phyloP scores from a whole-genome alignment of 1,284 basidiomycete genomes.

The Trametes sp. region DNA sequence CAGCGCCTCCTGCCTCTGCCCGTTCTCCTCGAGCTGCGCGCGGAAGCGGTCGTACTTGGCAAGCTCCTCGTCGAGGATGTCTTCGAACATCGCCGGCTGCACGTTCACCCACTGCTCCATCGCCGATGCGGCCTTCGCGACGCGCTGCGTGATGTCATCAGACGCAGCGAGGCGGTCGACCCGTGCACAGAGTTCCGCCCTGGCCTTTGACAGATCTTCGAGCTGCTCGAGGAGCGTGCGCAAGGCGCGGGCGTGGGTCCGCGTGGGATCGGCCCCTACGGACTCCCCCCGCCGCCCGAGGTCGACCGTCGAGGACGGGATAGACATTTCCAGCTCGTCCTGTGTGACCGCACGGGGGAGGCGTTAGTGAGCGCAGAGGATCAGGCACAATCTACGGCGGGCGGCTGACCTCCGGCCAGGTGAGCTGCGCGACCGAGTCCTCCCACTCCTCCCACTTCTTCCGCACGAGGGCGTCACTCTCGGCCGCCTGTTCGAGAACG shows the following conservation, averaged over 20 bases:
- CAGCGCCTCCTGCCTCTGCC: slow-evolving; percentile 68
- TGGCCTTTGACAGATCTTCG: slow-evolving; percentile 72
- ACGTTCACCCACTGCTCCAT: slow-evolving; percentile 76
- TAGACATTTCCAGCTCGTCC: slow-evolving; percentile 71
- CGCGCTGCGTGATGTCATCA: slow-evolving; percentile 81
- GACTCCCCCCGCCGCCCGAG: slow-evolving; percentile 43
- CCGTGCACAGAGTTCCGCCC: slow-evolving; percentile 70
- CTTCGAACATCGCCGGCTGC: slow-evolving; percentile 86
- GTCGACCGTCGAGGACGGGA: slow-evolving; percentile 69
- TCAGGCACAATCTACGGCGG: background rate
- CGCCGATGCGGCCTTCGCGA: slow-evolving; percentile 71
- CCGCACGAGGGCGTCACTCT: slow-evolving; percentile 79
- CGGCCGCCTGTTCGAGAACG: slow-evolving; percentile 77
- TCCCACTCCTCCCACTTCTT: slow-evolving; percentile 91
- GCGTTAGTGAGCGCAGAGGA: background rate
- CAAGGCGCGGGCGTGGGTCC: slow-evolving; percentile 74
- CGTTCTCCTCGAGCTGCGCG: slow-evolving; percentile 67
- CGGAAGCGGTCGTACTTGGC: slow-evolving; percentile 84
- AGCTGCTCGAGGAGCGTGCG: slow-evolving; percentile 84
- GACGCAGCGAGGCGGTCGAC: slow-evolving; percentile 68
- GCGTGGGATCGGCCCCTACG: slow-evolving; percentile 47
- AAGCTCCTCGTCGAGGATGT: slow-evolving; percentile 80
- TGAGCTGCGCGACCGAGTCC: slow-evolving; percentile 73
- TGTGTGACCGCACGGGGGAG: slow-evolving; percentile 42
- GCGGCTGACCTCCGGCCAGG: slow-evolving; percentile 70